Percentiles rank a stretch among this genome's conserved stretches.
Conservation (phyloP, 2,329 filamentous ascomycete species). For the Davidsoniella virescens region DNA sequence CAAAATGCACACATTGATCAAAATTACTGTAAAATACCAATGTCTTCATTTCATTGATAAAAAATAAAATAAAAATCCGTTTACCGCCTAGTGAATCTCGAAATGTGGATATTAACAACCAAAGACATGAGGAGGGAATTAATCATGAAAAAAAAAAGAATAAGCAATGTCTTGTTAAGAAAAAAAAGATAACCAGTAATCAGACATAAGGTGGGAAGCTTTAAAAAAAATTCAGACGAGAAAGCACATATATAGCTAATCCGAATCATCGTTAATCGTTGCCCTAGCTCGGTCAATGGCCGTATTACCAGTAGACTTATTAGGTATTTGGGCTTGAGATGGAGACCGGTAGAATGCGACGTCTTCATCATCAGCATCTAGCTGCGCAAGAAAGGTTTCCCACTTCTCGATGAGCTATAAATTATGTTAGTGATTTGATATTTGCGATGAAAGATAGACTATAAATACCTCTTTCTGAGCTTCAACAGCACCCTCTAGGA, state of each 20-base stretch:
- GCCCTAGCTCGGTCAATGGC: conserved; percentile 43
- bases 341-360: conserved; percentile 48
- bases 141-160: no score
- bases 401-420: conserved; percentile 63
- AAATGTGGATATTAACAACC: no score
- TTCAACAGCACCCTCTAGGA: conserved; percentile 89
- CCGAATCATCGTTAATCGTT: conserved; percentile 43
- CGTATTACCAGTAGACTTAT: conserved; percentile 39
- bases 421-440: not conserved
- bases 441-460: not conserved
- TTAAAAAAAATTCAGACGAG: not conserved
- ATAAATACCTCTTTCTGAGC: conserved; percentile 84
- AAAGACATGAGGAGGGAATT: no score
- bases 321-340: conserved; percentile 32
- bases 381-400: conserved; percentile 94
- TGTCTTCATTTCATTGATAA: no score
- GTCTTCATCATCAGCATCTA: conserved; percentile 85
- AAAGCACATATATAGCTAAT: conserved; percentile 23
- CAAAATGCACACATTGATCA: no score
- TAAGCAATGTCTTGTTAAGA: not conserved
- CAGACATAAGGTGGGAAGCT: conserved; percentile 2
- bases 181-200: not conserved
- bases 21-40: no score
- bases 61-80: no score
- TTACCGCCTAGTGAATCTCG: no score